phyloP scores from a whole-genome alignment of 2,329 filamentous ascomycete genomes.

The Apiospora koreana region DNA sequence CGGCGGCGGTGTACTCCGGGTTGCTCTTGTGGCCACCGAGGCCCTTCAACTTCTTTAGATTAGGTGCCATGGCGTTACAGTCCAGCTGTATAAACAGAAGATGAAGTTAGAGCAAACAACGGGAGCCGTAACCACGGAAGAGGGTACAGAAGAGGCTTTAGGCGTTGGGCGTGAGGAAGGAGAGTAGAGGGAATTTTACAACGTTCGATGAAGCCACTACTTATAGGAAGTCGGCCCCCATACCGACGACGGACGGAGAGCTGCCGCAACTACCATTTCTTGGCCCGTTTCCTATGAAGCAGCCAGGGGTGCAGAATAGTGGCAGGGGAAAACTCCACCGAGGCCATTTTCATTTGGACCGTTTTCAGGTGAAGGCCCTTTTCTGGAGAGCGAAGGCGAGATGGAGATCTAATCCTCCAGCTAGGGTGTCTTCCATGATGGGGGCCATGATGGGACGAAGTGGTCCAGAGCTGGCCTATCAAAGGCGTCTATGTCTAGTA shows the following conservation, averaged over 20 bases:
- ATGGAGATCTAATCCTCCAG: neutral
- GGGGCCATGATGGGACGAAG: slow-evolving; percentile 23
- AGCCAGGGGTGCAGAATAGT: neutral
- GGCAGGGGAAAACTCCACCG: slow-evolving; percentile 1
- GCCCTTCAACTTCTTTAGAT: slow-evolving; percentile 32
- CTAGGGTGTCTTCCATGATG: slow-evolving; percentile 17
- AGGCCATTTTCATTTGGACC: slow-evolving; percentile 3
- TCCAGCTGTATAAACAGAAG: slow-evolving; percentile 28
- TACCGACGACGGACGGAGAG: slow-evolving; percentile 1
- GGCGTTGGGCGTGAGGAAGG: slow-evolving; percentile 16
- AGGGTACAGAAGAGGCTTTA: slow-evolving; percentile 16
- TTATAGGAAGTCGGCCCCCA: slow-evolving; percentile 12
- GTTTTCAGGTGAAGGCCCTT: slow-evolving; percentile 14
- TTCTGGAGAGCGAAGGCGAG: neutral
- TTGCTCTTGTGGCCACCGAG: slow-evolving; percentile 28
- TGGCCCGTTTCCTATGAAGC: slow-evolving; percentile 8
- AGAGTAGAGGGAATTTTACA: neutral
- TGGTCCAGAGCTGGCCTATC: slow-evolving; percentile 26
- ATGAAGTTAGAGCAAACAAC: slow-evolving; percentile 17
- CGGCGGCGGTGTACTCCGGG: slow-evolving; percentile 24
- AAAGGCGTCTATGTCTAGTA: slow-evolving; percentile 10
- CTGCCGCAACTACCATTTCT: slow-evolving; percentile 2
- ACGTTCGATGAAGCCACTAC: slow-evolving; percentile 5
- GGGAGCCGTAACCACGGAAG: slow-evolving; percentile 14
- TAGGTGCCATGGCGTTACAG: slow-evolving; percentile 34